Evolutionary conservation across 2,329 filamentous ascomycete species (phyloP).

Genomic region (Thyridium curvatum): DNA sequence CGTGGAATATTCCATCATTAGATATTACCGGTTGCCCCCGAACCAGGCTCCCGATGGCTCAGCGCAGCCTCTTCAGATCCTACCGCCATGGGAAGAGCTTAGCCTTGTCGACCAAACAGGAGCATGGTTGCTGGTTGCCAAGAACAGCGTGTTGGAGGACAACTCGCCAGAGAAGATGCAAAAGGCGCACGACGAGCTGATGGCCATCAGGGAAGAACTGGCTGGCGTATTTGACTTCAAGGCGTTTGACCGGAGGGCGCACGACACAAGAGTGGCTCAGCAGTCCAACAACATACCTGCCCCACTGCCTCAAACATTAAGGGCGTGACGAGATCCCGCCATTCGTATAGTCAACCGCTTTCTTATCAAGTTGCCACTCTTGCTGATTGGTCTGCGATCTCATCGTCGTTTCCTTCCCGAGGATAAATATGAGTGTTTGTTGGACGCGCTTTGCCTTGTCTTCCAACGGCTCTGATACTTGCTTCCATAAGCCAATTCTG

Average conservation of each 20-base stretch:
- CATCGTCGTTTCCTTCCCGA: too few species aligned
- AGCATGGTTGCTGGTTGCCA: conserved; percentile 52
- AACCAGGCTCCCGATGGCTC: conserved; percentile 16
- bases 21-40: conserved; percentile 35
- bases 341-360: too few species aligned
- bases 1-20: conserved; percentile 45
- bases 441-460: too few species aligned
- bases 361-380: too few species aligned
- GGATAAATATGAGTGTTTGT: too few species aligned
- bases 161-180: conserved; percentile 51
- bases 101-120: conserved; percentile 38
- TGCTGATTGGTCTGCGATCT: too few species aligned
- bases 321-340: too few species aligned
- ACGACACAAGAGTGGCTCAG: conserved; percentile 40
- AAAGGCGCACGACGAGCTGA: conserved; percentile 46
- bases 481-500: too few species aligned
- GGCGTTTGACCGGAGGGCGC: conserved; percentile 42
- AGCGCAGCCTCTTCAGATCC: conserved; percentile 20
- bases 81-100: conserved; percentile 41
- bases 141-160: conserved; percentile 47
- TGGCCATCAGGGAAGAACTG: conserved; percentile 37
- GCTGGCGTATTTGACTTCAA: conserved; percentile 47
- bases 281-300: conserved; percentile 4
- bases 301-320: conserved; percentile 6
- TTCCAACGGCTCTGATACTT: too few species aligned